Evolutionary conservation across 495 filamentous ascomycete species (phyloP).

Genomic region (Penicillium tannophilum): DNA sequence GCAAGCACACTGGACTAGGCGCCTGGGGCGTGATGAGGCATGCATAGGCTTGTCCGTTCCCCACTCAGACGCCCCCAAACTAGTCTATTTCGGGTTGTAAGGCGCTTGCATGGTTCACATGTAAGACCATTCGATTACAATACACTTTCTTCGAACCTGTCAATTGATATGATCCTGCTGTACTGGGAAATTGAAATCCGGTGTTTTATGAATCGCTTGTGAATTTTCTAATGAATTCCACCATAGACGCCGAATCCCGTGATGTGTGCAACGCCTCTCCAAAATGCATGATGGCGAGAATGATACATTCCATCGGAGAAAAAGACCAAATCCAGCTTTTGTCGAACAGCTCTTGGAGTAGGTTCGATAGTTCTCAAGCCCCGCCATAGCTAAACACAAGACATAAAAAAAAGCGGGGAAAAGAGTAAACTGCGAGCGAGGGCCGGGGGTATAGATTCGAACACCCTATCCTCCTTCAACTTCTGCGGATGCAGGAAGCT

Average conservation of each 20-base stretch:
- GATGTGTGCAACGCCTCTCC: slow-evolving; percentile 16
- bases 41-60: slow-evolving; percentile 18
- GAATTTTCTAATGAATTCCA: slow-evolving; percentile 12
- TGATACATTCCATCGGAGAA: not conserved
- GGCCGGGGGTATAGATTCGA: not conserved
- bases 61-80: slow-evolving; percentile 29
- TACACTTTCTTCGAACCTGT: too few species aligned
- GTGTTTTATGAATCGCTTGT: slow-evolving; percentile 1
- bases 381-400: not conserved
- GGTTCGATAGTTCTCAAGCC: not conserved
- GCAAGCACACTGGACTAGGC: slow-evolving; percentile 18
- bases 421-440: not conserved
- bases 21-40: slow-evolving; percentile 34
- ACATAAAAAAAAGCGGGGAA: slow-evolving; percentile 6
- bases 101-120: slow-evolving; percentile 21
- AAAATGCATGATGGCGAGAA: slow-evolving; percentile 13
- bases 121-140: not conserved
- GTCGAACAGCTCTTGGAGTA: not conserved
- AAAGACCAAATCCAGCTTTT: slow-evolving; percentile 3
- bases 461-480: not conserved
- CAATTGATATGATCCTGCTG: too few species aligned
- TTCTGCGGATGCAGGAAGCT: not conserved
- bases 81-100: slow-evolving; percentile 20
- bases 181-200: too few species aligned
- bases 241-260: slow-evolving; percentile 15